Base-by-base conservation (phyloP, 1,284 basidiomycete genomes). In the Pseudozyma pruni region DNA sequence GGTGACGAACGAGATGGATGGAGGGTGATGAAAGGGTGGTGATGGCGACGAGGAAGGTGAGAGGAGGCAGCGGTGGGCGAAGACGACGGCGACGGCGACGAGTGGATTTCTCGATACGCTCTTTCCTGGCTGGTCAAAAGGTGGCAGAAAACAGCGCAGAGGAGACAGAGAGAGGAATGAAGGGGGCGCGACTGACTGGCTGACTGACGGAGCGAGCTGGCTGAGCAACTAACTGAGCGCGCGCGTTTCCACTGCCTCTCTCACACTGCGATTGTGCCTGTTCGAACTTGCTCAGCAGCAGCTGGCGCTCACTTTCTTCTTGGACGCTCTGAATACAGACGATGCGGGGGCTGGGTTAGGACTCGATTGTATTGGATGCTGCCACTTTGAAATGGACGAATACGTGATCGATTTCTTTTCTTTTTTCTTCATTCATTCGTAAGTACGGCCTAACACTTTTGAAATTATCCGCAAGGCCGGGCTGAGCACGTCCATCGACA, bases 21-120 rank as follows among this genome's bases (percentile, higher is more conserved):
- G 54, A 31, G 53, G 61, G 54, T 53, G 61, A 49, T 35, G 44
- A 63, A 44, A 31, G 27, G 46, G 40, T 44, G 40, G 23, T 44
- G 60, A 63, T 53, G 60, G 35, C 49, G 61, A 48, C 44, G 47
- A 46, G 58, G 44, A 14, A 29, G 27, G 34, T 3, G 29, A 11
- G 29, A 27, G 29, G 33, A 47, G 32, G 31, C 37, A 49, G 52
- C 40, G 39, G 23, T 19, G 17, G 4, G 8, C 14, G 29, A 19
- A 25, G 25, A 47, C n/a, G 53, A 31, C 44, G 46, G 39, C 43
- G 31, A 37, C 35, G 35, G 31, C 33, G 23, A 23, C 45, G 34
- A 35, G 27, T 42, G 27, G 27, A 42, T 29, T 42, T 29, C 43
- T 34, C 33, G 32, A 16, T 22, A 13, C 32, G 20, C 31, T 44